A percentile compares a stretch with the other conserved stretches of the same genome.
These are phyloP conservation scores for Acer yangbiense DNA, from an alignment of 345 rosid species.

Conservation along the genomic window DNA sequence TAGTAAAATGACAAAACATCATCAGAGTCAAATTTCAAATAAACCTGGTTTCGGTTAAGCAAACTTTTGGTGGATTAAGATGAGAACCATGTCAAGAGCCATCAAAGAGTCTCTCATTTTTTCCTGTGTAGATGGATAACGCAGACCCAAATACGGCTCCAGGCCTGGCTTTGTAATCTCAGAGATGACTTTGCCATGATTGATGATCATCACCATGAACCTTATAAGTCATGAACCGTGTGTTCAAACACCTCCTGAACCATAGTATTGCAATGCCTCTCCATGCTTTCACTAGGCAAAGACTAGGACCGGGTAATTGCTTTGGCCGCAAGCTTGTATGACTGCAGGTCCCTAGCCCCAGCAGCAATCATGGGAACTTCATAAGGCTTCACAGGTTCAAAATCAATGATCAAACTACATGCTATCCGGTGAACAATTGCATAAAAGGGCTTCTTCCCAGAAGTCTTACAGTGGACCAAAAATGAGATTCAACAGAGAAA, in stretches of 20 bases:
- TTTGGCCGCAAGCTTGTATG: constrained; percentile 96
- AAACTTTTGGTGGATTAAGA: too few species aligned
- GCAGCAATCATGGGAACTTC: constrained; percentile 98
- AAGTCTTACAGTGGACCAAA: constrained; percentile 91
- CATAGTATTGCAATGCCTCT: too few species aligned
- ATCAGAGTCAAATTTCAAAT: too few species aligned
- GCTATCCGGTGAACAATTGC: constrained; percentile 88
- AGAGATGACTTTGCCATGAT: constrained; percentile 74
- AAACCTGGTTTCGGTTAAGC: too few species aligned
- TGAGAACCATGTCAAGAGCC: too few species aligned
- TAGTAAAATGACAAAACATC: too few species aligned
- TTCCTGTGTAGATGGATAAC: constrained; percentile 49
- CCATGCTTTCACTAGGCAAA: too few species aligned
- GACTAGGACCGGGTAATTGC: constrained; percentile 88
- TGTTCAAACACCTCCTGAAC: constrained; percentile 94
- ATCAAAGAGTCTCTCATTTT: too few species aligned
- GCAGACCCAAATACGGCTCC: constrained; percentile 98
- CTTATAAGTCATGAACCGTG: constrained; percentile 92
- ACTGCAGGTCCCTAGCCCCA: constrained; percentile 73
- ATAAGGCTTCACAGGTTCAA: too few species aligned
- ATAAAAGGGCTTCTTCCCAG: constrained; percentile 89
- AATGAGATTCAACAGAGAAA: constrained; percentile 86
- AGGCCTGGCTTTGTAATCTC: constrained; percentile 86
- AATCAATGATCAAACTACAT: constrained; percentile 86
- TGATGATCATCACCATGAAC: constrained; percentile 92